Percentiles rank a stretch among this genome's conserved stretches.
These are phyloP conservation scores for Actinidia polygama DNA, from an alignment of 179 eudicot species.

Conservation along the genomic window DNA sequence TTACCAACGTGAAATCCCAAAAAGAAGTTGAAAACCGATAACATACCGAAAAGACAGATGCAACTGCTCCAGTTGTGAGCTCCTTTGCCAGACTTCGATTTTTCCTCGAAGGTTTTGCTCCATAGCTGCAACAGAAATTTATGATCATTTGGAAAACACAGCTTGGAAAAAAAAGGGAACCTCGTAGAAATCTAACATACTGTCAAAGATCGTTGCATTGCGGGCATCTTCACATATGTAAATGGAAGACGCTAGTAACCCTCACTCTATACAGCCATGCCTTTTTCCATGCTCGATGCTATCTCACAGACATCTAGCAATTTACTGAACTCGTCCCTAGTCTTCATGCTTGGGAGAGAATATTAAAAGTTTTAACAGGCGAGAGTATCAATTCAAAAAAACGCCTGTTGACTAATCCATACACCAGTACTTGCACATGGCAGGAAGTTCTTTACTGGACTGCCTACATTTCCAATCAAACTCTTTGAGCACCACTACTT, in stretches of 20 bases:
- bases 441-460: no score
- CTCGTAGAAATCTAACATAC: not conserved
- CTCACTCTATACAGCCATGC: not conserved
- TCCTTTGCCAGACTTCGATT: constrained; percentile 82
- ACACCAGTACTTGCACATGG: no score
- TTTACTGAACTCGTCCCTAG: not conserved
- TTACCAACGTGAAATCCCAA: not conserved
- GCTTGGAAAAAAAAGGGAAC: not conserved
- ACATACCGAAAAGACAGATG: constrained; percentile 91
- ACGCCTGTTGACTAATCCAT: no score
- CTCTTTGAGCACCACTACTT: no score
- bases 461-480: no score
- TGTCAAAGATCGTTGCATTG: no score
- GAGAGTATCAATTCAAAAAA: no score
- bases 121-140: constrained; percentile 61
- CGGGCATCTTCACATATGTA: not conserved
- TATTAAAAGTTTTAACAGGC: no score
- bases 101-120: constrained; percentile 86
- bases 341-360: no score
- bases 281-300: not conserved
- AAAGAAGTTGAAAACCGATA: not conserved
- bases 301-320: not conserved
- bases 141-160: not conserved
- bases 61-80: constrained; percentile 77
- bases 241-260: not conserved